Percentiles rank a stretch among this genome's conserved stretches.
phyloP scores from a whole-genome alignment of 2,329 filamentous ascomycete genomes.

The Sclerotinia glacialis region DNA sequence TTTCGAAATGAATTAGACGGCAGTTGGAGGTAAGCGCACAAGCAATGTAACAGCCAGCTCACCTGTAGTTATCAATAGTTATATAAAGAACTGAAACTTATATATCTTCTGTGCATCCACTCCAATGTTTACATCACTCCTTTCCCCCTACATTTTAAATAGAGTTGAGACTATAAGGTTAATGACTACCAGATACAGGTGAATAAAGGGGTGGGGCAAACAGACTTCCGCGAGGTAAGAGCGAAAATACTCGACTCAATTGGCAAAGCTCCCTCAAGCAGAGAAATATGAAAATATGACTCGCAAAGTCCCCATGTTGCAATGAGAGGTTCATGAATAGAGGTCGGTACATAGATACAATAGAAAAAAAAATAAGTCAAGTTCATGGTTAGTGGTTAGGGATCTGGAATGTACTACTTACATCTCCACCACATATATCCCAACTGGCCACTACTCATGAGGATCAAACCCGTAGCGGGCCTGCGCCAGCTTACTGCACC shows the following conservation, averaged over 20 bases:
- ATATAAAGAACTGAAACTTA: neutral
- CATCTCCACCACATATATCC: conserved; percentile 1
- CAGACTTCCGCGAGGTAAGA: neutral
- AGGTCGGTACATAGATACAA: neutral
- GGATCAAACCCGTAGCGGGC: conserved; percentile 8
- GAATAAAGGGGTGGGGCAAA: neutral
- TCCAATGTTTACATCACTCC: neutral
- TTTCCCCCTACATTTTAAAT: neutral
- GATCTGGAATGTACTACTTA: conserved; percentile 9
- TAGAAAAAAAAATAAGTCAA: neutral
- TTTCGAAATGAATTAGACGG: neutral
- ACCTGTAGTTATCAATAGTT: too few relatives aligned
- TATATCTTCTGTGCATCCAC: neutral
- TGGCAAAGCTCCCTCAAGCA: neutral
- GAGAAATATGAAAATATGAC: neutral
- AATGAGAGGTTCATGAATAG: neutral
- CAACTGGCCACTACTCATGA: conserved; percentile 11
- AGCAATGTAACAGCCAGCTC: too few relatives aligned
- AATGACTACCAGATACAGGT: neutral
- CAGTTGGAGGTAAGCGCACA: neutral
- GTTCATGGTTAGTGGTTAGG: conserved; percentile 1
- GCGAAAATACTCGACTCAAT: neutral
- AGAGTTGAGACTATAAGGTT: neutral
- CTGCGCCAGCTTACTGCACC: conserved; percentile 16
- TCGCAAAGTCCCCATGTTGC: too few relatives aligned